phyloP scores from a whole-genome alignment of 2,329 filamentous ascomycete genomes.

The Colletotrichum sp. region DNA sequence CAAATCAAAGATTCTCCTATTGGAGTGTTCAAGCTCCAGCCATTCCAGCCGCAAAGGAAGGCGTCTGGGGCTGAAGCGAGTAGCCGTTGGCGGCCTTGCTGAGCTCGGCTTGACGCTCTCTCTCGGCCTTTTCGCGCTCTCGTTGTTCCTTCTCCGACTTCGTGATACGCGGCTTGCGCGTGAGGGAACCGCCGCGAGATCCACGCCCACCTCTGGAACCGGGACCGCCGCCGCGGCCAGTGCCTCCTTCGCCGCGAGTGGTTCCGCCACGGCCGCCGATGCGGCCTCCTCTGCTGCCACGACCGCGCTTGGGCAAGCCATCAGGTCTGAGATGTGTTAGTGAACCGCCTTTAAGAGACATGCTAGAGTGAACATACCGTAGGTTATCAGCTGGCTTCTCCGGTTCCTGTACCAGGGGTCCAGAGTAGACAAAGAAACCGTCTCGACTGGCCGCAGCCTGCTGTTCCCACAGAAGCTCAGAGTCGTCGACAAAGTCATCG shows the following conservation, averaged over 20 bases:
- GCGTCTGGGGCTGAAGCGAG: slow-evolving; percentile 35
- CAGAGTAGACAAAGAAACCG: slow-evolving; percentile 97
- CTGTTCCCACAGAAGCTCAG: slow-evolving; percentile 93
- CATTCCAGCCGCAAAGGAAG: slow-evolving; percentile 23
- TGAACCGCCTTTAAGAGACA: slow-evolving; percentile 16
- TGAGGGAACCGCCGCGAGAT: slow-evolving; percentile 76
- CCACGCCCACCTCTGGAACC: slow-evolving; percentile 74
- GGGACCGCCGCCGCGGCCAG: slow-evolving; percentile 58
- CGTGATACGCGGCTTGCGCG: slow-evolving; percentile 83
- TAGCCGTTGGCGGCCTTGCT: slow-evolving; percentile 41
- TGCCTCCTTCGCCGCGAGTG: slow-evolving; percentile 55
- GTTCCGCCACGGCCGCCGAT: slow-evolving; percentile 67
- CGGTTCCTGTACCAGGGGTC: slow-evolving; percentile 85
- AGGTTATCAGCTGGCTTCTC: slow-evolving; percentile 66
- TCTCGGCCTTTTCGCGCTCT: slow-evolving; percentile 80
- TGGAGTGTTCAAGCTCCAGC: slow-evolving; percentile 13
- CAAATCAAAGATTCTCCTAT: background rate
- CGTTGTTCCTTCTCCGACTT: slow-evolving; percentile 84
- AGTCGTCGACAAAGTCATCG: slow-evolving; percentile 90
- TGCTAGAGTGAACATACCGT: slow-evolving; percentile 48
- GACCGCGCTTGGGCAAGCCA: slow-evolving; percentile 71
- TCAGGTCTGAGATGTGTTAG: slow-evolving; percentile 61
- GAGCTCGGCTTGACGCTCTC: slow-evolving; percentile 58
- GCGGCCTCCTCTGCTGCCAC: slow-evolving; percentile 51
- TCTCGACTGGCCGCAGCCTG: slow-evolving; percentile 93